These are phyloP conservation scores for Xylariaceae sp. DNA, from an alignment of 2,329 filamentous ascomycete species.

Conservation along the genomic window DNA sequence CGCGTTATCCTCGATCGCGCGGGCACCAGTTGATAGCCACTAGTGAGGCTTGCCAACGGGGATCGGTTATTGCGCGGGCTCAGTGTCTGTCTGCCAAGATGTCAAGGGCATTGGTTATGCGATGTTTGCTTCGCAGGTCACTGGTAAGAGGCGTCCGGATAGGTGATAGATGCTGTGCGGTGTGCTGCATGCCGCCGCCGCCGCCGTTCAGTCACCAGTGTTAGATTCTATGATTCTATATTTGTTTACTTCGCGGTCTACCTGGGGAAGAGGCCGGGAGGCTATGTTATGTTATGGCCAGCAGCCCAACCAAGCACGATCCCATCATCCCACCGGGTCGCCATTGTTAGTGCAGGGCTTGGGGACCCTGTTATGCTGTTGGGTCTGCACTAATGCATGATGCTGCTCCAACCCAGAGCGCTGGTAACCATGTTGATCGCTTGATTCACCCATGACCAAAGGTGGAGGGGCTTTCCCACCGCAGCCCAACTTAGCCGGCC, in stretches of 20 bases:
- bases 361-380: conserved; percentile 23
- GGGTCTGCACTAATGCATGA: conserved; percentile 16
- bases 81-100: conserved; percentile 10
- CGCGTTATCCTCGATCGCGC: conserved; percentile 15
- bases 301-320: too few relatives aligned
- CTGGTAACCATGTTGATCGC: conserved; percentile 24
- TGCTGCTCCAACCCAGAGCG: conserved; percentile 8
- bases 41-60: conserved; percentile 15
- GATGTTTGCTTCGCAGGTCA: too few relatives aligned
- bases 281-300: too few relatives aligned
- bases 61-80: not conserved
- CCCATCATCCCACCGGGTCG: too few relatives aligned
- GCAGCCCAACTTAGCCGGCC: conserved; percentile 11
- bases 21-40: conserved; percentile 13
- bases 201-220: too few relatives aligned
- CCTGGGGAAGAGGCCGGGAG: too few relatives aligned
- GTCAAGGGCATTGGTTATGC: too few relatives aligned
- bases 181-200: too few relatives aligned
- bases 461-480: conserved; percentile 18
- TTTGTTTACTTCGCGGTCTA: too few relatives aligned
- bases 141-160: too few relatives aligned
- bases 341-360: not conserved
- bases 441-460: conserved; percentile 20
- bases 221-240: too few relatives aligned
- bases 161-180: too few relatives aligned